Evolutionary conservation across 176 grass and related monocot species (phyloP).

Genomic region (Lolium rigidum): DNA sequence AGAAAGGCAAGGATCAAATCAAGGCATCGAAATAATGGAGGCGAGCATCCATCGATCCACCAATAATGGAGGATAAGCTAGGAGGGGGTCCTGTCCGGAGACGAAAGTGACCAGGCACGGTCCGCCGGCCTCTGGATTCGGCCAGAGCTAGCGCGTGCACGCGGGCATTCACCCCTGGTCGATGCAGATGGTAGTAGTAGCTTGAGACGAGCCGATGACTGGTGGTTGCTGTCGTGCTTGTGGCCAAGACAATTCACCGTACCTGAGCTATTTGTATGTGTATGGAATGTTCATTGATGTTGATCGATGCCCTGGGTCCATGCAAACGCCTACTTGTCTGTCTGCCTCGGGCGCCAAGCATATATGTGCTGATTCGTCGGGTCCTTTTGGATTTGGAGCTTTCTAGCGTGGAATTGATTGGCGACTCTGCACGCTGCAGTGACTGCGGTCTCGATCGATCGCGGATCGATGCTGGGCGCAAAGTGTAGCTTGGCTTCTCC

Average conservation of each 20-base stretch:
- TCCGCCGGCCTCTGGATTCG: not conserved
- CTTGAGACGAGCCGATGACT: not conserved
- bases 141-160: slow-evolving; percentile 3
- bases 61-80: slow-evolving; percentile 42
- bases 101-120: slow-evolving; percentile 40
- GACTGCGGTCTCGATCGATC: not conserved
- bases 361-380: not conserved
- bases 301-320: slow-evolving; percentile 23
- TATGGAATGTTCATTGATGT: slow-evolving; percentile 33
- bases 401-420: slow-evolving; percentile 31
- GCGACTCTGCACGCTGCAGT: not conserved
- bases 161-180: not conserved
- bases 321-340: not conserved
- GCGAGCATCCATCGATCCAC: slow-evolving; percentile 11
- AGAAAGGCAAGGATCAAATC: slow-evolving; percentile 38
- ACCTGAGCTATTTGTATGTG: not conserved
- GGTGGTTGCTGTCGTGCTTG: not conserved
- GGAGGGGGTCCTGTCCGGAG: not conserved
- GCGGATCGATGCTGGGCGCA: not conserved
- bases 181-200: not conserved
- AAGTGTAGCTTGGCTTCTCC: slow-evolving; percentile 1
- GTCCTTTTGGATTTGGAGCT: slow-evolving; percentile 24
- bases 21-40: slow-evolving; percentile 52
- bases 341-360: not conserved
- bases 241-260: not conserved